Evolutionary conservation across 2,329 filamentous ascomycete genomes (phyloP).

Genomic region (Apiospora arundinis): DNA sequence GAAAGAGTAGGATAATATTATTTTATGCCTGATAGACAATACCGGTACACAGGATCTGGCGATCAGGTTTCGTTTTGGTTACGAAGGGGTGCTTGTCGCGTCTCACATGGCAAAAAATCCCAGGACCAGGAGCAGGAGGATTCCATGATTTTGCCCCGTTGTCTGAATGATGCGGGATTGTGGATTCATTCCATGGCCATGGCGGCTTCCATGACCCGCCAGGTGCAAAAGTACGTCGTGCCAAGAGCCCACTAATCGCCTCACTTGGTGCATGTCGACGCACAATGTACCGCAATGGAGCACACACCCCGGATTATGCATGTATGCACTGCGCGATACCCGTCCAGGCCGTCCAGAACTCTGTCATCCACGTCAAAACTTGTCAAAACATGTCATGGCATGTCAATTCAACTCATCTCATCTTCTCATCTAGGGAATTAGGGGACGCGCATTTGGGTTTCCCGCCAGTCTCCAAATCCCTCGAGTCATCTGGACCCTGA

Average conservation of each 20-base stretch:
- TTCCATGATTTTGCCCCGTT: slow-evolving; percentile 12
- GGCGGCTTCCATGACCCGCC: slow-evolving; percentile 5
- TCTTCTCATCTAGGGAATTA: background rate
- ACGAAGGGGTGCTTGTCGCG: slow-evolving; percentile 16
- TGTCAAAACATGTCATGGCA: background rate
- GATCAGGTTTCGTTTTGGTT: slow-evolving; percentile 11
- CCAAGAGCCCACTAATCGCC: background rate
- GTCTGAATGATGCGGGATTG: slow-evolving; percentile 17
- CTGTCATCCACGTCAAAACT: background rate
- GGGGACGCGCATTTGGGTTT: slow-evolving; percentile 2
- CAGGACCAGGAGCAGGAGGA: background rate
- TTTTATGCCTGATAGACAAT: background rate
- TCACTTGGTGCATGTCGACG: background rate
- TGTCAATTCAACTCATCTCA: background rate
- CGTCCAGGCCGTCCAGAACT: background rate
- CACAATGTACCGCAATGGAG: background rate
- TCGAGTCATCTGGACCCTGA: slow-evolving; percentile 13
- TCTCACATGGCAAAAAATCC: slow-evolving; percentile 16
- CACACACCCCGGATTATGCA: slow-evolving; percentile 8
- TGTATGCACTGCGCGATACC: background rate
- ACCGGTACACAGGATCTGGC: background rate
- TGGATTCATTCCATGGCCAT: slow-evolving; percentile 8
- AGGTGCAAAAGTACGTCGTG: background rate
- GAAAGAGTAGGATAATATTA: background rate
- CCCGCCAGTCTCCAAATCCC: background rate